A percentile compares a stretch with the other conserved stretches of the same genome.
Conservation (phyloP, 1,139 yeast genomes). For the Lodderomyces parapsilosis region DNA sequence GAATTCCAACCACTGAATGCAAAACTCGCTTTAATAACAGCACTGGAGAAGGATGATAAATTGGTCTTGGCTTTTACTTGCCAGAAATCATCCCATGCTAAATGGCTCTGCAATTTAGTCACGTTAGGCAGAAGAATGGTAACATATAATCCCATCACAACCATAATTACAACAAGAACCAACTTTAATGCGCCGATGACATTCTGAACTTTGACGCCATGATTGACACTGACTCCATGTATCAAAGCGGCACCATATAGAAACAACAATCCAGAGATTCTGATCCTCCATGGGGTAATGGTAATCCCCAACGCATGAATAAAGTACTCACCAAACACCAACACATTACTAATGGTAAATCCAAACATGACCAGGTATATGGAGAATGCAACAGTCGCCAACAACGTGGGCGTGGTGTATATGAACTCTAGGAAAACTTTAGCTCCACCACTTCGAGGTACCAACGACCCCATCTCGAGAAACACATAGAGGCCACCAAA, state of each 20-base stretch:
- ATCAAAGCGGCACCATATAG: slow-evolving; percentile 42
- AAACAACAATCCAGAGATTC: slow-evolving; percentile 45
- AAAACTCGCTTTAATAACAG: slow-evolving; percentile 58
- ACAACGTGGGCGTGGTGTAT: slow-evolving; percentile 56
- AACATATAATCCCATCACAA: slow-evolving; percentile 51
- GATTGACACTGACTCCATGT: slow-evolving; percentile 54
- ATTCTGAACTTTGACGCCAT: slow-evolving; percentile 57
- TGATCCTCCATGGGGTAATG: slow-evolving; percentile 36
- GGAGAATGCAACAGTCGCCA: slow-evolving; percentile 59
- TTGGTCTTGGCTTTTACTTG: slow-evolving; percentile 21
- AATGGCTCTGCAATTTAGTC: slow-evolving; percentile 41
- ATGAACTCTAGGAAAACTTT: slow-evolving; percentile 69
- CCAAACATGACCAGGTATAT: slow-evolving; percentile 62
- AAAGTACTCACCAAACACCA: slow-evolving; percentile 70
- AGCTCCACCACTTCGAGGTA: slow-evolving; percentile 75
- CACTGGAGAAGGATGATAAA: slow-evolving; percentile 50
- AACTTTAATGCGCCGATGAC: slow-evolving; percentile 56
- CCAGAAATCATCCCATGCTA: slow-evolving; percentile 34
- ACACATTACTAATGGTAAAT: slow-evolving; percentile 60
- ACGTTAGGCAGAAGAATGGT: slow-evolving; percentile 40
- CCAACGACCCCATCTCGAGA: slow-evolving; percentile 65
- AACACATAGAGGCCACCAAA: slow-evolving; percentile 66
- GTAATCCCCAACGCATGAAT: slow-evolving; percentile 48
- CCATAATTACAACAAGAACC: slow-evolving; percentile 46
- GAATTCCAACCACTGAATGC: slow-evolving; percentile 66